A percentile compares a stretch with the other conserved stretches of the same genome.
Conservation (phyloP, 2,329 filamentous ascomycete species). For the Hymenoscyphus fructigenus region DNA sequence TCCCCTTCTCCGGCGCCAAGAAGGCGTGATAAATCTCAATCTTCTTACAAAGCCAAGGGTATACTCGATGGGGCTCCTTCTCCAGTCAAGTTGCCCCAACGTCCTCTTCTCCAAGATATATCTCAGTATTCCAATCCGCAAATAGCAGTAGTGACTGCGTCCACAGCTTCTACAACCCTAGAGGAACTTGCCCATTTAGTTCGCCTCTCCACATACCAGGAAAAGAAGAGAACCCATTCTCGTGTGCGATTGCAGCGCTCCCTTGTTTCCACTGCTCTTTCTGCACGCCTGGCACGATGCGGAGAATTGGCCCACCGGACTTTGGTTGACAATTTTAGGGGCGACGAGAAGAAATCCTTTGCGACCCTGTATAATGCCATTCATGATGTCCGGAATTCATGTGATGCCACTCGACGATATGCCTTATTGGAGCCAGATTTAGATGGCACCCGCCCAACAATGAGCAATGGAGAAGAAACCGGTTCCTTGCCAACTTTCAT, state of each 20-base stretch:
- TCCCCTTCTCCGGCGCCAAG: slow-evolving; percentile 30
- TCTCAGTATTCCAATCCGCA: slow-evolving; percentile 65
- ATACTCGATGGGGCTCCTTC: slow-evolving; percentile 21
- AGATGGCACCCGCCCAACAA: slow-evolving; percentile 47
- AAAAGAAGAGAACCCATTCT: slow-evolving; percentile 73
- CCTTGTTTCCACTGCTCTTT: slow-evolving; percentile 72
- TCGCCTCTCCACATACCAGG: slow-evolving; percentile 75
- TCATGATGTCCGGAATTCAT: slow-evolving; percentile 76
- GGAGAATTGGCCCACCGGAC: slow-evolving; percentile 73
- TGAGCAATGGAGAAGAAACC: slow-evolving; percentile 40
- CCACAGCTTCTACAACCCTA: slow-evolving; percentile 66
- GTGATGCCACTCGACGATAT: slow-evolving; percentile 69
- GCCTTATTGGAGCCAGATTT: slow-evolving; percentile 71
- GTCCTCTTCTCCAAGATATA: slow-evolving; percentile 61
- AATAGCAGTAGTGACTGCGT: slow-evolving; percentile 48
- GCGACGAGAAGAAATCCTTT: slow-evolving; percentile 77
- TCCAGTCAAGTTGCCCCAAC: slow-evolving; percentile 31
- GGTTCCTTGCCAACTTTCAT: slow-evolving; percentile 56
- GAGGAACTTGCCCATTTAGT: slow-evolving; percentile 78
- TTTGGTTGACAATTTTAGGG: slow-evolving; percentile 74
- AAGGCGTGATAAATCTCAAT: slow-evolving; percentile 38
- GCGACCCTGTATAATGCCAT: slow-evolving; percentile 73
- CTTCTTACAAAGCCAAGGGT: slow-evolving; percentile 18
- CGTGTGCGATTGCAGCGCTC: slow-evolving; percentile 72
- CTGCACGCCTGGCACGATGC: slow-evolving; percentile 70